Evolutionary conservation across 148 eudicot genomes (phyloP).

Genomic region (Fagopyrum homotropicum): DNA sequence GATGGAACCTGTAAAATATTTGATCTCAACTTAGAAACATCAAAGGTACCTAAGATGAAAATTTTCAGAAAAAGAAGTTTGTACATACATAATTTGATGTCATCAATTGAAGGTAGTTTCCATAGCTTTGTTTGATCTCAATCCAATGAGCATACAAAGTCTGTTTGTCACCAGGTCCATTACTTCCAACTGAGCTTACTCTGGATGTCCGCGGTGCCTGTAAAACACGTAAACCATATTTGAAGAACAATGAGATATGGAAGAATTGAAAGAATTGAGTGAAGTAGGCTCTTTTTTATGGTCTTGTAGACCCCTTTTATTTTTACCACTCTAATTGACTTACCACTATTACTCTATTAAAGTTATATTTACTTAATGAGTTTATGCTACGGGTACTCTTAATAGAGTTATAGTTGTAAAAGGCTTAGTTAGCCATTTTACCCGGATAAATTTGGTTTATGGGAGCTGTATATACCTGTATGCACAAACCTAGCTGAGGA

Average conservation of each 20-base stretch:
- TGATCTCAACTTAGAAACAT: background rate
- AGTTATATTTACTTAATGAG: too few relatives aligned
- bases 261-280: too few relatives aligned
- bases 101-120: slow-evolving; percentile 30
- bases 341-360: too few relatives aligned
- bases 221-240: background rate
- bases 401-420: too few relatives aligned
- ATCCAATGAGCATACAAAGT: slow-evolving; percentile 81
- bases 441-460: background rate
- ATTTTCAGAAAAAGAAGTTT: background rate
- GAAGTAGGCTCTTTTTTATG: too few relatives aligned
- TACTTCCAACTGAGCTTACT: slow-evolving; percentile 18
- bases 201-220: slow-evolving; percentile 1
- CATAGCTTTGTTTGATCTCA: slow-evolving; percentile 70
- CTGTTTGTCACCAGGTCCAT: slow-evolving; percentile 43
- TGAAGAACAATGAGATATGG: too few relatives aligned
- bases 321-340: too few relatives aligned
- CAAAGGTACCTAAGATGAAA: background rate
- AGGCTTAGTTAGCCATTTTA: too few relatives aligned
- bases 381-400: too few relatives aligned
- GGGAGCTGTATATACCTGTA: slow-evolving; percentile 41
- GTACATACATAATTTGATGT: slow-evolving; percentile 46
- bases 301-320: too few relatives aligned
- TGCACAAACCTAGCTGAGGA: slow-evolving; percentile 79
- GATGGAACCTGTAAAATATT: slow-evolving; percentile 59